phyloP scores from a whole-genome alignment of 2,329 filamentous ascomycete genomes.

The Stemphylium vesicarium region DNA sequence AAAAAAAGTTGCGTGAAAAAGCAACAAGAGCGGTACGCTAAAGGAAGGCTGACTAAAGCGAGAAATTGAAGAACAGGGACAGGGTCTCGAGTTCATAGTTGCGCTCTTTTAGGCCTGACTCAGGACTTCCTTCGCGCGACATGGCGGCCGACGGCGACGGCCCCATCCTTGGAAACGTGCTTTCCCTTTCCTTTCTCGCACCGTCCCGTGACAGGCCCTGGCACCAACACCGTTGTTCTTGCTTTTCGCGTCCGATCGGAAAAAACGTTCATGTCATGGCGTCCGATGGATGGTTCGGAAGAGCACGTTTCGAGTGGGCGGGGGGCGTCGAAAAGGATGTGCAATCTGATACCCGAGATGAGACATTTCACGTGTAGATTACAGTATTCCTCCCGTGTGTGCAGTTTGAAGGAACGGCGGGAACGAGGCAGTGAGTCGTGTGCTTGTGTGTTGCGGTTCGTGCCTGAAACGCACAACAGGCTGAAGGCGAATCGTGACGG shows the following conservation, averaged over 20 bases:
- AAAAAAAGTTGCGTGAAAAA: background rate
- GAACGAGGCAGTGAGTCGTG: background rate
- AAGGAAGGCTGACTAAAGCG: background rate
- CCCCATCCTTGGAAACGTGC: background rate
- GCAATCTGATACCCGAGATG: background rate
- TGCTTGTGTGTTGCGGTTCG: background rate
- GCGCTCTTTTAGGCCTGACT: background rate
- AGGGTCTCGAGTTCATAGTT: background rate
- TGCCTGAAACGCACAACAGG: conserved; percentile 2
- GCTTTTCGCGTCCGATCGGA: background rate
- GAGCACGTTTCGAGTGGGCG: background rate
- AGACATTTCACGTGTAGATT: conserved; percentile 1
- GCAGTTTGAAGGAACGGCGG: background rate
- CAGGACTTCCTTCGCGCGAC: background rate
- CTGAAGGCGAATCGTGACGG: conserved; percentile 1
- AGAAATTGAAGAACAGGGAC: conserved; percentile 2
- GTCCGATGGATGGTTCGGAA: background rate
- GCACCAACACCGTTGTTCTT: background rate
- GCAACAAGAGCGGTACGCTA: conserved; percentile 3
- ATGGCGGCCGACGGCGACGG: background rate
- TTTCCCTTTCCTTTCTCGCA: conserved; percentile 9
- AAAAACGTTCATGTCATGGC: background rate
- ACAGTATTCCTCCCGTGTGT: background rate
- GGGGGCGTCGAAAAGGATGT: background rate
- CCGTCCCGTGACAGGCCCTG: conserved; percentile 9